A percentile compares a stretch with the other conserved stretches of the same genome.
Conservation (phyloP, 495 filamentous ascomycete genomes). For the Elaphomyces granulatus region DNA sequence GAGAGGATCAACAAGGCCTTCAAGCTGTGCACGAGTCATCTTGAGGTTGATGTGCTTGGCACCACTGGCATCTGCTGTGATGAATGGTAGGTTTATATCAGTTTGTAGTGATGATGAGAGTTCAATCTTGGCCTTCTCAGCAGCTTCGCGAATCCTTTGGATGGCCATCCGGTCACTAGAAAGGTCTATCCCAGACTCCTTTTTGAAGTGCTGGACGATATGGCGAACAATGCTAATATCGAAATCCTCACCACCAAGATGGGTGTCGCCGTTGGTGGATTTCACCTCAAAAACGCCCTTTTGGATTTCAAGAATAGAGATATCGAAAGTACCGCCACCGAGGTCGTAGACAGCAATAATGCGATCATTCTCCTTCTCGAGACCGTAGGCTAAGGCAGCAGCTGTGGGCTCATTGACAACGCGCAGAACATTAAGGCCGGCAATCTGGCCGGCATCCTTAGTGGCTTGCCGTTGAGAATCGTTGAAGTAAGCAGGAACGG, state of each 20-base stretch:
- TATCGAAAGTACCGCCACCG: conserved; percentile 98
- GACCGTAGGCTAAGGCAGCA: conserved; percentile 85
- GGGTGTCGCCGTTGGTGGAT: conserved; percentile 96
- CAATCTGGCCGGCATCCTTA: conserved; percentile 94
- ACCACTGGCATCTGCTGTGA: conserved; percentile 86
- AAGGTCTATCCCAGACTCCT: conserved; percentile 83
- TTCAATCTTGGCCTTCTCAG: conserved; percentile 99
- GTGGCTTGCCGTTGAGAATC: conserved; percentile 95
- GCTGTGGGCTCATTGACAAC: conserved; percentile 96
- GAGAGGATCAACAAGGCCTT: conserved; percentile 81
- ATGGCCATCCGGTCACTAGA: conserved; percentile 95
- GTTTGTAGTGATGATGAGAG: conserved; percentile 92
- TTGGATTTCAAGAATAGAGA: conserved; percentile 94
- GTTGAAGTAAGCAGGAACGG: conserved; percentile 96
- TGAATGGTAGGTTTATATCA: conserved; percentile 98
- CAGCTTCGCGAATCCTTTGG: conserved; percentile 96
- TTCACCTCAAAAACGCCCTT: conserved; percentile 98
- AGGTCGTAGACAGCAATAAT: conserved; percentile 95
- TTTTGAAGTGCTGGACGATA: conserved; percentile 92
- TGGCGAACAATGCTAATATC: conserved; percentile 93
- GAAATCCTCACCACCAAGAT: conserved; percentile 97
- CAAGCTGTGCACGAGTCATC: conserved; percentile 85
- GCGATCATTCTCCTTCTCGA: conserved; percentile 84
- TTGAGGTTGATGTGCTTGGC: conserved; percentile 97
- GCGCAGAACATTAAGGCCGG: conserved; percentile 89